Evolutionary conservation across 495 filamentous ascomycete genomes (phyloP).

Genomic region (Opeltia flavorubescens): DNA sequence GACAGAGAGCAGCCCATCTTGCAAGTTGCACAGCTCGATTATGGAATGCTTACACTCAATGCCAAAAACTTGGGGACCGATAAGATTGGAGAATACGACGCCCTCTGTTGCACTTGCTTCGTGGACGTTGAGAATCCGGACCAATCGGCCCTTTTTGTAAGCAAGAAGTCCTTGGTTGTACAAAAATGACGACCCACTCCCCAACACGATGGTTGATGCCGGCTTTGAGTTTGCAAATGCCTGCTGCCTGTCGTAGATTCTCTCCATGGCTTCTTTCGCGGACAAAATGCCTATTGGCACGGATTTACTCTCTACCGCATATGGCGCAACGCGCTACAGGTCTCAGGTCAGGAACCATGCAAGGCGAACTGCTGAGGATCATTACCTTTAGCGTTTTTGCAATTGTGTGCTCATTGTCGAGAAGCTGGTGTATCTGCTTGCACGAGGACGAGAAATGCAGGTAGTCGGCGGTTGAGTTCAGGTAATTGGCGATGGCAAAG

Average conservation of each 20-base stretch:
- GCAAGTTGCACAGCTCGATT: conserved; percentile 16
- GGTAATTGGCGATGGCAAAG: not conserved
- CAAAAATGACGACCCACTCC: conserved; percentile 44
- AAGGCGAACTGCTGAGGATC: not conserved
- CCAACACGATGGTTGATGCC: conserved; percentile 44
- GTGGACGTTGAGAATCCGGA: conserved; percentile 54
- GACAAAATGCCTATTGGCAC: not conserved
- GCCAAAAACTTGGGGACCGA: conserved; percentile 23
- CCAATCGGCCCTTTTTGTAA: conserved; percentile 39
- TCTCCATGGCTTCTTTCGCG: conserved; percentile 32
- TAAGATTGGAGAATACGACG: conserved; percentile 38
- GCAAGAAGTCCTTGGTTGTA: conserved; percentile 51
- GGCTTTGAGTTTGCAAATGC: conserved; percentile 50
- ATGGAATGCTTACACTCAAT: conserved; percentile 8
- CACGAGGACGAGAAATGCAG: not conserved
- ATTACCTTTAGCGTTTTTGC: not conserved
- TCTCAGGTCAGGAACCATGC: not conserved
- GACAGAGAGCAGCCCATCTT: conserved; percentile 36
- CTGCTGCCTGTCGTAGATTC: conserved; percentile 44
- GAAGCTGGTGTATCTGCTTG: not conserved
- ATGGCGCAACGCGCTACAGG: not conserved
- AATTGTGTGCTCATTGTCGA: not conserved
- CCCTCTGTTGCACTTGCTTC: conserved; percentile 34
- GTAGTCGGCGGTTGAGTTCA: not conserved
- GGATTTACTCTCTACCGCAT: not conserved